Evolutionary conservation across 257 asterid species (phyloP), one percentile per base, ranked within the genome.

Genomic region (Solanum commersonii): DNA sequence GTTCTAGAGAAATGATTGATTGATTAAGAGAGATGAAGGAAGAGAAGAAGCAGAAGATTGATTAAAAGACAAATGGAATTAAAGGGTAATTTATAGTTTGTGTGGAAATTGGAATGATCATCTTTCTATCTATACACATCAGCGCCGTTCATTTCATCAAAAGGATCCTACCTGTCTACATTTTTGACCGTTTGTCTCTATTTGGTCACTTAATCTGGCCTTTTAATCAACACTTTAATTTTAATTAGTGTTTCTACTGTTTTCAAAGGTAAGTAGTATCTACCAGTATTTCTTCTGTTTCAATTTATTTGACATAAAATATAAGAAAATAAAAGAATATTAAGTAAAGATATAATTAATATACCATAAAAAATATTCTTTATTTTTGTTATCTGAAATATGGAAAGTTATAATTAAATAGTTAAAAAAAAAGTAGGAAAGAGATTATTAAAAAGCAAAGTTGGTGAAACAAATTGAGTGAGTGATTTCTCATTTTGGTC

Each of bases 81-180:
- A 77, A 88, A 72, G 79, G 76, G n/a, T 23, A 72, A 88, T 88
- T 86, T 86, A 74, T 90, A 90, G 88, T 73, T 70, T 23, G 37
- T 76, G 73, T 49, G 84, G 67, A 59, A 56, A 56, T 56, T 56
- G 65, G 10, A 56, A 18, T 56, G n/a, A n/a, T 56, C n/a, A 2
- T 56, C 10, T 56, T 56, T 56, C n/a, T 56, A 56, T 56, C n/a
- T 56, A 56, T 6, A 2, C 10, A 18, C 10, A 56, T 56, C 65
- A 56, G 10, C 65, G 65, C 65, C 65, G 65, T 56, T 56, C 65
- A 56, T 56, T 56, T 56, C 65, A 56, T 56, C 65, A 18, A 18
- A 56, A 6, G 65, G 65, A 56, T 56, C 65, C 65, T 6, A 56
- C 65, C 65, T 18, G 65, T 56, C 65, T 18, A 2, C 4, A 18